phyloP scores from a whole-genome alignment of 1,284 basidiomycete species.

The Moesziomyces antarcticus region DNA sequence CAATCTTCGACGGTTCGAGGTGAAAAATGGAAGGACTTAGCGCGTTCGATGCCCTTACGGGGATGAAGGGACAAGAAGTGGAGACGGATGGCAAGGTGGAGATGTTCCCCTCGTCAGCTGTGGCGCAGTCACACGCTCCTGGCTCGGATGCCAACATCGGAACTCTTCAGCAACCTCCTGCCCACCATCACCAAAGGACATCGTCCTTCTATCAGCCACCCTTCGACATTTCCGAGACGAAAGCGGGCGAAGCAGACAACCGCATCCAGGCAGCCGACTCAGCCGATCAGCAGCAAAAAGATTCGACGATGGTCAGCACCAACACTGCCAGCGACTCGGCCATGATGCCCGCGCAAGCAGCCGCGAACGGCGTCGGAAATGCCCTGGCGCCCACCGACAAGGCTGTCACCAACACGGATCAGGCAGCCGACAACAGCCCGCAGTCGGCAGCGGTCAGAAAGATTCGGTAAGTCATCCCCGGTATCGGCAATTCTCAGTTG shows the following conservation, averaged over 20 bases:
- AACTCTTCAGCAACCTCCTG: slow-evolving; percentile 28
- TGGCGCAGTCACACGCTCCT: slow-evolving; percentile 26
- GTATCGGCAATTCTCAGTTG: too few species aligned
- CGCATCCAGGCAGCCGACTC: background rate
- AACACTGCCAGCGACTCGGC: slow-evolving; percentile 21
- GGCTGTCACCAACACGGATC: slow-evolving; percentile 1
- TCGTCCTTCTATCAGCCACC: slow-evolving; percentile 14
- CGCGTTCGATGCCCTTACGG: slow-evolving; percentile 6
- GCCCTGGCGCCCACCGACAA: background rate
- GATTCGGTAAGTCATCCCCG: slow-evolving; percentile 26
- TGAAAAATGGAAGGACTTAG: slow-evolving; percentile 2
- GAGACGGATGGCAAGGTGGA: slow-evolving; percentile 15
- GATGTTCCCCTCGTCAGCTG: slow-evolving; percentile 34
- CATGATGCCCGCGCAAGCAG: slow-evolving; percentile 22
- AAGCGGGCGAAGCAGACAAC: background rate
- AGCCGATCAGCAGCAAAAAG: background rate
- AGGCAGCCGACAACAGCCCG: slow-evolving; percentile 1
- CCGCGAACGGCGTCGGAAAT: background rate
- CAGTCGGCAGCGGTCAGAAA: slow-evolving; percentile 26
- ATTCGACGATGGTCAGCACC: slow-evolving; percentile 13
- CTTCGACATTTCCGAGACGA: slow-evolving; percentile 8
- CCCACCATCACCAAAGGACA: slow-evolving; percentile 6
- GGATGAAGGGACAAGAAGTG: background rate
- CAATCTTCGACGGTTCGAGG: background rate
- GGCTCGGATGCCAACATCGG: slow-evolving; percentile 15